Base-by-base conservation (phyloP, 176 grass and related monocot species). In the Avena atlantica region DNA sequence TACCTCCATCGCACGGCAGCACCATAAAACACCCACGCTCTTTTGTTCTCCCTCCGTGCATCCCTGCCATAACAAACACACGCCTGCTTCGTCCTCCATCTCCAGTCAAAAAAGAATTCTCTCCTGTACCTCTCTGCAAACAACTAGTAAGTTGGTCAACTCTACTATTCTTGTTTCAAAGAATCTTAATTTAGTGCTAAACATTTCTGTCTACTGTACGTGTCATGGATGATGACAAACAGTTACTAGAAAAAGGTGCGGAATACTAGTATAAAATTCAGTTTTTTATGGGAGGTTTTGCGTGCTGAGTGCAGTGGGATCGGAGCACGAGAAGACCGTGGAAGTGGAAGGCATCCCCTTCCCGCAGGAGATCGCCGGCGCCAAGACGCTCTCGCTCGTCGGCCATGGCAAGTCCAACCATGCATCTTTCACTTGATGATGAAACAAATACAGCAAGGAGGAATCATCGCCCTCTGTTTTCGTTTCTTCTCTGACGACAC, bases 291-390 rank as follows among this genome's bases (percentile, higher is more conserved):
- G 13, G 1, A 6, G 5, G 1, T 21, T 27, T 19, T 11, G 74
- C 21, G 3, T 77, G 60, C 11, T n/a, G 24, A 42, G 36, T 24
- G 3, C 49, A 91, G 89, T 91, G 89, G 89, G 76, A 1, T 85
- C 81, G 6, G 85, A 76, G 16, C 74, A 76, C 8, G 74, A 76
- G 23, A 29, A 76, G 25, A 76, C 47, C 9, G 80, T 88, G 14
- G 60, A 78, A 0, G 81, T 84, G 81, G 87, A 91, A 51, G 86
- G 86, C 76, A 88, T 91, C 27, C 37, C 81, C 0, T 91, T 91
- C 70, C 86, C 81, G 16, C 21, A 17, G 20, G 81, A 60, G 76
- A 91, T 91, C 49, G 8, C 81, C 68, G n/a, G 1, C 57, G 58
- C 6, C 5, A 85, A 74, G 37, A 52, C 81, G 17, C 68, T 91